A percentile compares a stretch with the other conserved stretches of the same genome.
Evolutionary conservation across 106 monocot genomes (phyloP).

Genomic region (Dioscorea zingiberensis): DNA sequence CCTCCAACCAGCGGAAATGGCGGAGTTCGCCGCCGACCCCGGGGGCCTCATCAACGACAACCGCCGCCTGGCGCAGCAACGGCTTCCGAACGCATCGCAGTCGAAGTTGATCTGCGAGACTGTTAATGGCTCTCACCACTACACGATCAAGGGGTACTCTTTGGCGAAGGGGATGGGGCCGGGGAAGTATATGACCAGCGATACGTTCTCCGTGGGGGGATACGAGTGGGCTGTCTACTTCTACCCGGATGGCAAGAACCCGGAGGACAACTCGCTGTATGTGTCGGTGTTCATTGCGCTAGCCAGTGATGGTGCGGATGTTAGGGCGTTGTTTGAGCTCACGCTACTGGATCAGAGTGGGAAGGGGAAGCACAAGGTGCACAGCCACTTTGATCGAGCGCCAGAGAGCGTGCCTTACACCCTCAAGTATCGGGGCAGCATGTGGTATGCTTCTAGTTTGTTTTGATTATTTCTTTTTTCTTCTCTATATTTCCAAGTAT

Average conservation of each 20-base stretch:
- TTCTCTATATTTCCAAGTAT: background rate
- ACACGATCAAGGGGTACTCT: constrained; percentile 61
- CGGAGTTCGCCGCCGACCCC: constrained; percentile 9
- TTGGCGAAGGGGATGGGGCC: constrained; percentile 73
- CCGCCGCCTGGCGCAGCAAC: background rate
- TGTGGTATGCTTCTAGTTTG: constrained; percentile 33
- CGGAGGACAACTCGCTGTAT: constrained; percentile 58
- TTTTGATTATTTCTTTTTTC: background rate
- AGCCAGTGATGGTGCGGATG: constrained; percentile 62
- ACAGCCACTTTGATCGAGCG: constrained; percentile 59
- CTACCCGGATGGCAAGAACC: constrained; percentile 79
- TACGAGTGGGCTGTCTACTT: constrained; percentile 76
- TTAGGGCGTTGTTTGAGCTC: constrained; percentile 67
- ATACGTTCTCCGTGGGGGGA: constrained; percentile 56
- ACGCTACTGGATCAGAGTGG: constrained; percentile 64
- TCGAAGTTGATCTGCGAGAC: constrained; percentile 55
- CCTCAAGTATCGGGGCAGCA: constrained; percentile 55
- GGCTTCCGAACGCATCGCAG: constrained; percentile 13
- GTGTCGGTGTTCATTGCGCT: constrained; percentile 68
- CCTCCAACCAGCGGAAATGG: constrained; percentile 7
- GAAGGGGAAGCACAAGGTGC: constrained; percentile 62
- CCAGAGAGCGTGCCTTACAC: constrained; percentile 54
- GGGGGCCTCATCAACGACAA: background rate
- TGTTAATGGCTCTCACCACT: constrained; percentile 70
- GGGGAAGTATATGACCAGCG: constrained; percentile 64